phyloP scores from a whole-genome alignment of 306 rosid species.

The Lupinus albus region DNA sequence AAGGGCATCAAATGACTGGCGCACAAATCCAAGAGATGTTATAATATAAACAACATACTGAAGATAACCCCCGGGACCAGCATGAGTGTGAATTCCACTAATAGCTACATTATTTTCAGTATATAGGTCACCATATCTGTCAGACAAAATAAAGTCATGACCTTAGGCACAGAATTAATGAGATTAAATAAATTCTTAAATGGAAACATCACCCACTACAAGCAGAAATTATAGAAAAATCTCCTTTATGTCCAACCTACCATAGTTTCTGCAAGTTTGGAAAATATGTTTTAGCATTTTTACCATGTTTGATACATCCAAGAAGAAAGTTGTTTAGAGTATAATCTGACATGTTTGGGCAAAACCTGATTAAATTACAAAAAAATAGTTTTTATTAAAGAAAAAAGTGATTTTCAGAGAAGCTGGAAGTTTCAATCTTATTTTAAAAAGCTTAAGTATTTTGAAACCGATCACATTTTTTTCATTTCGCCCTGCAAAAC shows the following conservation, averaged over 20 bases:
- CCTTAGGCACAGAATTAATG: conserved; percentile 19
- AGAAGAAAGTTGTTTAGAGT: too few species aligned
- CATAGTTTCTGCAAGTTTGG: conserved; percentile 20
- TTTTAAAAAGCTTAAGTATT: too few species aligned
- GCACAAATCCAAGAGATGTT: conserved; percentile 95
- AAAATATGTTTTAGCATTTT: too few species aligned
- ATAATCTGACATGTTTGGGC: too few species aligned
- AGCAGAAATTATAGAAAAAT: conserved; percentile 15
- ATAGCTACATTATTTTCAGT: conserved; percentile 94
- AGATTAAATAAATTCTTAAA: conserved; percentile 21
- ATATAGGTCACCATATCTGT: conserved; percentile 85
- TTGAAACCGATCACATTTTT: too few species aligned
- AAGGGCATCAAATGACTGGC: conserved; percentile 84
- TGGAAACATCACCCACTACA: conserved; percentile 21
- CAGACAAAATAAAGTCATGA: conserved; percentile 39
- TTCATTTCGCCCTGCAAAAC: too few species aligned
- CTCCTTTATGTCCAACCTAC: background rate
- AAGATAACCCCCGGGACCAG: conserved; percentile 98
- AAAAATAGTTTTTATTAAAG: too few species aligned
- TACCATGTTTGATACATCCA: too few species aligned
- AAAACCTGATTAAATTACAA: too few species aligned
- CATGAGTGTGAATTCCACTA: conserved; percentile 97
- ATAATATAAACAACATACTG: conserved; percentile 84
- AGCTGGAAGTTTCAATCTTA: too few species aligned
- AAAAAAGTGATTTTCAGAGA: too few species aligned